Conservation (phyloP, 2,329 filamentous ascomycete genomes). For the Huntiella omanensis region DNA sequence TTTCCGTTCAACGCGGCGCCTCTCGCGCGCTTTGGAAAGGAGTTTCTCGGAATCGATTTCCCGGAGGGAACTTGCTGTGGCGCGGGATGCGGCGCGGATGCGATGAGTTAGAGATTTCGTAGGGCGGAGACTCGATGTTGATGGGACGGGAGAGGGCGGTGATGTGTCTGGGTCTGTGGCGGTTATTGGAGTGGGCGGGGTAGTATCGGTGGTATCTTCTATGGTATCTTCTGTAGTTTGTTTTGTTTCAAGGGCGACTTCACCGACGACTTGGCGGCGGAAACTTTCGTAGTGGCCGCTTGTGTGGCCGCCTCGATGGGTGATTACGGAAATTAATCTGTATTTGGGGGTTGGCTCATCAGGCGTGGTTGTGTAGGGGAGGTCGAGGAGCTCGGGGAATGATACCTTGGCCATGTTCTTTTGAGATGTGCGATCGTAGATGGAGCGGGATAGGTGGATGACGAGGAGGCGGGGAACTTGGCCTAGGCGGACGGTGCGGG, state of each 20-base stretch:
- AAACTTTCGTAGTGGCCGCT: slow-evolving; percentile 97
- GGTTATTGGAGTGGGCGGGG: slow-evolving; percentile 25
- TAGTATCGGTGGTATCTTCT: too few species aligned
- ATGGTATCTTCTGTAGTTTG: too few species aligned
- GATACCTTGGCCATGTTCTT: slow-evolving; percentile 92
- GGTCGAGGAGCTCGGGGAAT: slow-evolving; percentile 69
- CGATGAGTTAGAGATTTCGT: slow-evolving; percentile 13
- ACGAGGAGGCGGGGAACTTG: slow-evolving; percentile 77
- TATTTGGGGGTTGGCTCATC: slow-evolving; percentile 65
- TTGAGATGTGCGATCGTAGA: slow-evolving; percentile 68
- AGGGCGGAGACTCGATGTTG: slow-evolving; percentile 14
- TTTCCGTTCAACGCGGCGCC: neutral
- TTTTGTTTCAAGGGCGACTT: too few species aligned
- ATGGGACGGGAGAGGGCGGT: too few species aligned
- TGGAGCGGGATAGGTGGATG: slow-evolving; percentile 81
- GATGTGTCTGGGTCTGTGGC: slow-evolving; percentile 13
- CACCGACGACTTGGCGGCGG: slow-evolving; percentile 52
- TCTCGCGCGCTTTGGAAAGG: neutral
- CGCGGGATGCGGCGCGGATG: slow-evolving; percentile 6
- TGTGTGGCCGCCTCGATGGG: slow-evolving; percentile 87
- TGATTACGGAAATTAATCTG: slow-evolving; percentile 70
- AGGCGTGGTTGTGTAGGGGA: slow-evolving; percentile 30
- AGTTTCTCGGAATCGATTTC: neutral
- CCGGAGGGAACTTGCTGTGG: neutral
- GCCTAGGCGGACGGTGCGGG: slow-evolving; percentile 73